Conservation (phyloP, 495 filamentous ascomycete species). For the Melanomma pulvis-pyrius region DNA sequence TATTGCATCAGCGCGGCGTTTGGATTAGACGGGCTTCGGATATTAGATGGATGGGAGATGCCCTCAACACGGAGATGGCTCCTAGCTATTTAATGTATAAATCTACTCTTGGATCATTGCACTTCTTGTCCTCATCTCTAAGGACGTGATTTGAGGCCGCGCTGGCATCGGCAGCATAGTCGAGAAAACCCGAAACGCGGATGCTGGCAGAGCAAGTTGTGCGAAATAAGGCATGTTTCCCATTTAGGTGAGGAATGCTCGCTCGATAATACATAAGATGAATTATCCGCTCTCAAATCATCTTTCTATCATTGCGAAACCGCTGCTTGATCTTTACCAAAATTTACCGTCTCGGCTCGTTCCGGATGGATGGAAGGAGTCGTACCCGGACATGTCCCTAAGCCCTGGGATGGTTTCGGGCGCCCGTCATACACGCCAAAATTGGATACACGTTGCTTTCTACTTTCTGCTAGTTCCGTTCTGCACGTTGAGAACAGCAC, state of each 20-base stretch:
- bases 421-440: background rate
- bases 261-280: too few species aligned
- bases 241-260: too few species aligned
- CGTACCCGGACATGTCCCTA: background rate
- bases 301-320: background rate
- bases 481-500: background rate
- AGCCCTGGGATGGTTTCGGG: background rate
- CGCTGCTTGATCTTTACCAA: background rate
- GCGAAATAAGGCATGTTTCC: too few species aligned
- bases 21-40: constrained; percentile 4
- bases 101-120: background rate
- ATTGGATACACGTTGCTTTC: background rate
- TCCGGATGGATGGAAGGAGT: background rate
- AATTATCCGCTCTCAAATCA: too few species aligned
- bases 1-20: constrained; percentile 23
- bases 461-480: background rate
- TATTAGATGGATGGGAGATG: background rate
- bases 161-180: too few species aligned
- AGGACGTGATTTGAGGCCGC: too few species aligned
- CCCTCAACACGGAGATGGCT: background rate
- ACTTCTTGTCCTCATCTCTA: too few species aligned
- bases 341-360: background rate
- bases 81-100: background rate
- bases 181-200: too few species aligned
- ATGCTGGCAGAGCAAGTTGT: too few species aligned